These are phyloP conservation scores for Myriosclerotinia scirpicola DNA, from an alignment of 2,329 filamentous ascomycete species.

Conservation along the genomic window DNA sequence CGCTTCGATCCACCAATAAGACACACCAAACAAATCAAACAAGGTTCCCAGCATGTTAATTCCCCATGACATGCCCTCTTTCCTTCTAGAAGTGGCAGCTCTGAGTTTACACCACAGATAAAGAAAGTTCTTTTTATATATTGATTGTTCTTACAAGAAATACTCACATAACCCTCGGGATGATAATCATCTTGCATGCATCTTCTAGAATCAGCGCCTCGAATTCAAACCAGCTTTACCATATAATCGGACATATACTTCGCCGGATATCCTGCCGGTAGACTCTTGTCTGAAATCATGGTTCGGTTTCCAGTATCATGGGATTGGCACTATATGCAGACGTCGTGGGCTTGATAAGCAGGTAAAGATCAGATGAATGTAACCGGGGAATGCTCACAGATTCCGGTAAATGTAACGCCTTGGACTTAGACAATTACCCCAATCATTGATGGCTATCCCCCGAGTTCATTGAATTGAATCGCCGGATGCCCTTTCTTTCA, in stretches of 20 bases:
- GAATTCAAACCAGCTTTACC: background rate
- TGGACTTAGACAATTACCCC: no score
- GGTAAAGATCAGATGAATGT: background rate
- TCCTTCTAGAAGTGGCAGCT: no score
- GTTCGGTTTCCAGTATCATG: background rate
- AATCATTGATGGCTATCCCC: background rate
- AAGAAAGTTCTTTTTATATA: no score
- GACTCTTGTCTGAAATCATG: background rate
- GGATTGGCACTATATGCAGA: background rate
- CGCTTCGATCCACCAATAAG: background rate
- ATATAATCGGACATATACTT: background rate
- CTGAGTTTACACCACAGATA: no score
- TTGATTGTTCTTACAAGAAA: no score
- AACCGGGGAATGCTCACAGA: background rate
- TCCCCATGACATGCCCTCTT: background rate
- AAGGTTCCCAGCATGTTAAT: background rate
- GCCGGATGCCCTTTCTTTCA: background rate
- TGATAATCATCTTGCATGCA: no score
- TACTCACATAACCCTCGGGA: no score
- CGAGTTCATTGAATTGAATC: background rate
- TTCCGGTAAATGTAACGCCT: background rate
- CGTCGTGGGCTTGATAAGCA: background rate
- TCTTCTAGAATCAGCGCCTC: background rate
- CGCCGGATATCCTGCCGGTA: background rate
- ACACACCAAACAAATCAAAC: background rate